These are phyloP conservation scores for Monilinia aucupariae DNA, from an alignment of 2,329 filamentous ascomycete genomes.

Conservation along the genomic window DNA sequence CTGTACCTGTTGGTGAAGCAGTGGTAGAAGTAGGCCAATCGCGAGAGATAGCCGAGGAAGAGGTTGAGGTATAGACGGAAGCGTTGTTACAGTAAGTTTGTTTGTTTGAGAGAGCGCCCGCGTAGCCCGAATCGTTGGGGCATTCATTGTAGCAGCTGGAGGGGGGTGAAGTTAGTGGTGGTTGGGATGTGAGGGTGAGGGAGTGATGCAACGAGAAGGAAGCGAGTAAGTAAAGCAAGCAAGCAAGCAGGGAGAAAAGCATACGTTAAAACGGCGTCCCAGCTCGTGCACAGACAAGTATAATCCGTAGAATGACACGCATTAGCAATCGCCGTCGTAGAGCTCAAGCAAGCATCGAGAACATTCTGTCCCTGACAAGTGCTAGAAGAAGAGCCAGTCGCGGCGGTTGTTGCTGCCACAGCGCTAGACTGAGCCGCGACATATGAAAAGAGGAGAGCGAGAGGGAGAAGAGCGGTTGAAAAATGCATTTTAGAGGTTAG, in stretches of 20 bases:
- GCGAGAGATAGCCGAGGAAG: slow-evolving; percentile 22
- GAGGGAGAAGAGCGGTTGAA: slow-evolving; percentile 21
- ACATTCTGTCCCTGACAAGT: slow-evolving; percentile 37
- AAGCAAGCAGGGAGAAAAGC: slow-evolving; percentile 18
- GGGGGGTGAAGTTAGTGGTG: not conserved
- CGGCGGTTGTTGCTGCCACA: slow-evolving; percentile 15
- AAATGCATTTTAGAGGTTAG: slow-evolving; percentile 19
- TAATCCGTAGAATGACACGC: slow-evolving; percentile 37
- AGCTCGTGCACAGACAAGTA: slow-evolving; percentile 52
- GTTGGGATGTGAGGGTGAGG: too few relatives aligned
- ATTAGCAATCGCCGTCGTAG: slow-evolving; percentile 36
- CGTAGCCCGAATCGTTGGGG: slow-evolving; percentile 42
- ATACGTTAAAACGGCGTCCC: slow-evolving; percentile 47
- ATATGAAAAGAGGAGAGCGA: slow-evolving; percentile 31
- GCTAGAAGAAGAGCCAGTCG: not conserved
- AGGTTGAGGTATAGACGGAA: slow-evolving; percentile 22
- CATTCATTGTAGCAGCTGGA: slow-evolving; percentile 60
- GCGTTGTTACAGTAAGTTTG: slow-evolving; percentile 30
- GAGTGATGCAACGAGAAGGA: not conserved
- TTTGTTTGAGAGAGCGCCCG: slow-evolving; percentile 19
- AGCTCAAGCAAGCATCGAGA: slow-evolving; percentile 37
- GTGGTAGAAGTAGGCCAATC: slow-evolving; percentile 18
- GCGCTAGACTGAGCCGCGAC: slow-evolving; percentile 29
- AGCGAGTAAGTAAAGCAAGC: slow-evolving; percentile 14
- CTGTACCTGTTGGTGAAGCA: slow-evolving; percentile 6